Percentiles rank a stretch among this genome's conserved stretches.
Evolutionary conservation across 345 rosid genomes (phyloP).

Genomic region (Lagerstroemia speciosa): DNA sequence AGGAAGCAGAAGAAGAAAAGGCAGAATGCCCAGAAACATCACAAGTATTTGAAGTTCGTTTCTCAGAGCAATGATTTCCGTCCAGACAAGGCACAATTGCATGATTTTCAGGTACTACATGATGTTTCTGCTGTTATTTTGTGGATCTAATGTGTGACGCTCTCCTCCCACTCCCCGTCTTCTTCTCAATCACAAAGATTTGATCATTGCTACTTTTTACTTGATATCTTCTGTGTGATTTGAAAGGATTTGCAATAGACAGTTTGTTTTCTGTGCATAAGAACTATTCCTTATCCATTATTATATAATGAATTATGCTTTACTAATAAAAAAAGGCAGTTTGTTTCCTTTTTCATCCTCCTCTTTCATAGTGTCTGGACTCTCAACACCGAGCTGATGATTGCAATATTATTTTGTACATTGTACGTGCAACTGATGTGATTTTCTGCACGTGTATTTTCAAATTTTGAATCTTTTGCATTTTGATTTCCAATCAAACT

Average conservation of each 20-base stretch:
- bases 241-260: background rate
- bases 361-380: background rate
- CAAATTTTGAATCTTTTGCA: background rate
- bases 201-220: background rate
- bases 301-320: too few relatives aligned
- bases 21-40: constrained; percentile 31
- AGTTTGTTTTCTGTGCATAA: too few relatives aligned
- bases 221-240: background rate
- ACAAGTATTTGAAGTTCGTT: constrained; percentile 45
- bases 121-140: constrained; percentile 16
- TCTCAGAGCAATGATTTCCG: constrained; percentile 37
- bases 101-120: constrained; percentile 35
- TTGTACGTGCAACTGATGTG: background rate
- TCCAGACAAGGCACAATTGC: constrained; percentile 24
- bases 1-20: constrained; percentile 43
- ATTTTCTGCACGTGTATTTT: background rate
- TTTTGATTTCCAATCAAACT: background rate
- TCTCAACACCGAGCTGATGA: background rate
- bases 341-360: background rate
- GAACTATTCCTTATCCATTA: too few relatives aligned
- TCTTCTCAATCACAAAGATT: background rate
- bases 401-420: background rate
- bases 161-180: background rate
- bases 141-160: background rate
- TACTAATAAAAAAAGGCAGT: too few relatives aligned